Evolutionary conservation across 2,329 filamentous ascomycete species (phyloP).

Genomic region (Sporothrix dimorphospora): DNA sequence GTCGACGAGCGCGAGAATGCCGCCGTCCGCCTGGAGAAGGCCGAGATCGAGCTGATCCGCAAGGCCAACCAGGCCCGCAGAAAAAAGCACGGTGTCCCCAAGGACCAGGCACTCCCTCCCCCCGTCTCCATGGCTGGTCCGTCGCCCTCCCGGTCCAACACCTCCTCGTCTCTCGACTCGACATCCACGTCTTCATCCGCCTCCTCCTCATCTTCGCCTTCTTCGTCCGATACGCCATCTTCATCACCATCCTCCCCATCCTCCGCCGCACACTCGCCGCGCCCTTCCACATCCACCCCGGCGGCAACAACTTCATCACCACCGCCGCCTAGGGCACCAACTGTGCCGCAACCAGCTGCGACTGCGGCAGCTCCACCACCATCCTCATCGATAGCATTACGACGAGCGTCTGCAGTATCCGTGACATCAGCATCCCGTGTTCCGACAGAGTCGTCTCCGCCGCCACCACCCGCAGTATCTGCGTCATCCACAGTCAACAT

Average conservation of each 20-base stretch:
- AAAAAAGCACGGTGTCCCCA: constrained; percentile 45
- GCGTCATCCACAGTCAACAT: constrained; percentile 17
- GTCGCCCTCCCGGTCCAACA: not conserved
- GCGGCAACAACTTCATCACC: not conserved
- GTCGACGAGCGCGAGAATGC: constrained; percentile 75
- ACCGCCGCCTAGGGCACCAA: not conserved
- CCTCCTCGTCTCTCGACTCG: not conserved
- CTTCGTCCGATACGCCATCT: constrained; percentile 12
- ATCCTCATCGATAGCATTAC: not conserved
- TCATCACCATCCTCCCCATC: constrained; percentile 20
- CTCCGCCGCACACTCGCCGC: not conserved
- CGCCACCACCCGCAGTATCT: not conserved
- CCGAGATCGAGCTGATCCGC: constrained; percentile 80
- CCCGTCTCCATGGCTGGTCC: constrained; percentile 30
- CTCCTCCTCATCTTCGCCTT: not conserved
- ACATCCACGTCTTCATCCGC: constrained; percentile 18
- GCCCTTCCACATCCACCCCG: constrained; percentile 8
- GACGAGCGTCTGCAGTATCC: not conserved
- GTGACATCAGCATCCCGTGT: not conserved
- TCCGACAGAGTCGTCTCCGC: not conserved
- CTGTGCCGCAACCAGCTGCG: not conserved
- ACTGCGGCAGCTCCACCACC: not conserved
- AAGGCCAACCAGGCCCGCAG: constrained; percentile 66
- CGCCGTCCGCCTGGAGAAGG: constrained; percentile 77
- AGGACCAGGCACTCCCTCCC: not conserved